phyloP scores from a whole-genome alignment of 257 asterid species.

The Mitragyna speciosa region DNA sequence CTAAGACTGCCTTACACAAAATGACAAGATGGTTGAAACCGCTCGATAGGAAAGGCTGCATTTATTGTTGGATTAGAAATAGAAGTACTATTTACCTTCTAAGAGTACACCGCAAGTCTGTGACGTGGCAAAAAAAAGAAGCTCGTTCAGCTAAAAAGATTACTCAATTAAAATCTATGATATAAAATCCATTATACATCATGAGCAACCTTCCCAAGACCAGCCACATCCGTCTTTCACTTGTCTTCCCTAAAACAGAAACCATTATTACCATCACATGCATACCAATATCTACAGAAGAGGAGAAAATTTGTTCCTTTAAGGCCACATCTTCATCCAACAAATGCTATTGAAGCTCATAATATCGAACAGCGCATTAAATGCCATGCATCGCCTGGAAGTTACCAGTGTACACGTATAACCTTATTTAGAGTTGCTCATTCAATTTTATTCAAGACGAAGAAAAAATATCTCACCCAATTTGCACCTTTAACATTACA shows the following conservation, averaged over 20 bases:
- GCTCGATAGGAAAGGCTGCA: background rate
- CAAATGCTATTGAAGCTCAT: background rate
- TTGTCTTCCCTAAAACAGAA: background rate
- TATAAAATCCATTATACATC: background rate
- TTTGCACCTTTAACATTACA: background rate
- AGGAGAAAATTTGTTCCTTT: background rate
- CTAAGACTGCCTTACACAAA: background rate
- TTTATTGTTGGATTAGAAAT: background rate
- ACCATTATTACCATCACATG: background rate
- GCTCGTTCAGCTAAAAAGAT: background rate
- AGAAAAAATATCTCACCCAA: background rate
- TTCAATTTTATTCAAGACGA: background rate
- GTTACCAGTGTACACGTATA: background rate
- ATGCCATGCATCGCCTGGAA: too few species aligned
- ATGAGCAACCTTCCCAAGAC: background rate
- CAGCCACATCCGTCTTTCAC: background rate
- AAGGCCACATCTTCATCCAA: background rate
- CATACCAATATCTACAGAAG: background rate
- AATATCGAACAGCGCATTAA: background rate
- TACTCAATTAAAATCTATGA: background rate
- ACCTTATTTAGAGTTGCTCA: background rate
- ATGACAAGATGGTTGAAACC: background rate
- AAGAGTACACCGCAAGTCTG: background rate
- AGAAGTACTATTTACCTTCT: background rate
- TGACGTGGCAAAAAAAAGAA: background rate